Conservation (phyloP, 345 rosid species). For the Citrus medica region DNA sequence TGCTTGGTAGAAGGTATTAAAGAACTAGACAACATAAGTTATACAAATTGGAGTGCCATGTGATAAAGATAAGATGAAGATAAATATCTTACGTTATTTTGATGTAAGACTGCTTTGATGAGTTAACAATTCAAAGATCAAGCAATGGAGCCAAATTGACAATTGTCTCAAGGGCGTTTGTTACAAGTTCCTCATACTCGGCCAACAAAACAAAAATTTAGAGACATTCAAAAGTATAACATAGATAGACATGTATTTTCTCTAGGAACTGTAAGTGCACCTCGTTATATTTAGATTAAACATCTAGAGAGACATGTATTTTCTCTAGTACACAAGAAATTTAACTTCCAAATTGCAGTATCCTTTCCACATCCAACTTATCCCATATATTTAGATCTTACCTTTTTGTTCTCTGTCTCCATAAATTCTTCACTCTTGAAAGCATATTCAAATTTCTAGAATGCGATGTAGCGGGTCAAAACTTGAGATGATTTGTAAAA, state of each 20-base stretch:
- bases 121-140: slow-evolving; percentile 92
- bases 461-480: no score
- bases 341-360: background rate
- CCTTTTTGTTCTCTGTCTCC: background rate
- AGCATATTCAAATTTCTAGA: no score
- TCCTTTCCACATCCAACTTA: background rate
- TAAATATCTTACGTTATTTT: slow-evolving; percentile 68
- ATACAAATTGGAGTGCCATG: slow-evolving; percentile 8
- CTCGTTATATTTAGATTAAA: no score
- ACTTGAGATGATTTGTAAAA: no score
- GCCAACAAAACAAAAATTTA: slow-evolving; percentile 26
- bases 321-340: background rate
- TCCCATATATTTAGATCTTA: background rate
- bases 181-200: slow-evolving; percentile 97
- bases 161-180: slow-evolving; percentile 87
- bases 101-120: slow-evolving; percentile 71
- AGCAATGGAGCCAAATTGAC: slow-evolving; percentile 91
- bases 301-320: background rate
- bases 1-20: slow-evolving; percentile 32
- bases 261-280: no score
- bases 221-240: background rate
- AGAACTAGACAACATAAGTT: slow-evolving; percentile 9
- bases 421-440: no score
- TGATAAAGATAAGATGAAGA: slow-evolving; percentile 1
- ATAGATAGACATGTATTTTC: background rate